phyloP scores from a whole-genome alignment of 306 rosid species.

The Glycine tomentella region DNA sequence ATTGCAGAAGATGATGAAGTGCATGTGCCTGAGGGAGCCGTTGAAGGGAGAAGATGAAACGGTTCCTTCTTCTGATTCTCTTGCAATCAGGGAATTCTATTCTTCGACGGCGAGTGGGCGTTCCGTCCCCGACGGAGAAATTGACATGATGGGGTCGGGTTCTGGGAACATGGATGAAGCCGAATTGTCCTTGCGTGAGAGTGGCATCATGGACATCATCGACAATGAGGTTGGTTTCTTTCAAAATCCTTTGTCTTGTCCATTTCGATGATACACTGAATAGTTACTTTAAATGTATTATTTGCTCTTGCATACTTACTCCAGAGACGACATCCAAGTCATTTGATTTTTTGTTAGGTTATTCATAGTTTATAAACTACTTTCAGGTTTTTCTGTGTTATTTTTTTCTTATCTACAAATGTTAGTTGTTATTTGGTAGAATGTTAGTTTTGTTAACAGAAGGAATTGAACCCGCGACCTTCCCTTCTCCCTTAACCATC shows the following conservation, averaged over 20 bases:
- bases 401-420: too few species aligned
- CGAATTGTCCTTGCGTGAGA: constrained; percentile 81
- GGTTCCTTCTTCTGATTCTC: constrained; percentile 59
- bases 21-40: constrained; percentile 70
- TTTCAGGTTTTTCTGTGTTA: constrained; percentile 3
- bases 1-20: constrained; percentile 70
- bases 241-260: constrained; percentile 3
- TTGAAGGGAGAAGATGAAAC: constrained; percentile 55
- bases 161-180: constrained; percentile 80
- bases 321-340: background rate
- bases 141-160: constrained; percentile 56
- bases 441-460: too few species aligned
- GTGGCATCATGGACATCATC: constrained; percentile 57
- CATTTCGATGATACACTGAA: constrained; percentile 10
- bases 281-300: background rate
- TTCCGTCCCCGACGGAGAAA: constrained; percentile 53
- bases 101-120: constrained; percentile 48
- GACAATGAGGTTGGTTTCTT: constrained; percentile 78
- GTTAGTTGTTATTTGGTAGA: too few species aligned
- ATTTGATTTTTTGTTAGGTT: background rate
- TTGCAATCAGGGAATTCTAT: constrained; percentile 60
- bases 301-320: constrained; percentile 16
- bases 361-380: constrained; percentile 4
- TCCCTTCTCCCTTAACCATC: too few species aligned
- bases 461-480: too few species aligned